These are phyloP conservation scores for Penicillium sp. DNA, from an alignment of 2,329 filamentous ascomycete genomes.

Conservation along the genomic window DNA sequence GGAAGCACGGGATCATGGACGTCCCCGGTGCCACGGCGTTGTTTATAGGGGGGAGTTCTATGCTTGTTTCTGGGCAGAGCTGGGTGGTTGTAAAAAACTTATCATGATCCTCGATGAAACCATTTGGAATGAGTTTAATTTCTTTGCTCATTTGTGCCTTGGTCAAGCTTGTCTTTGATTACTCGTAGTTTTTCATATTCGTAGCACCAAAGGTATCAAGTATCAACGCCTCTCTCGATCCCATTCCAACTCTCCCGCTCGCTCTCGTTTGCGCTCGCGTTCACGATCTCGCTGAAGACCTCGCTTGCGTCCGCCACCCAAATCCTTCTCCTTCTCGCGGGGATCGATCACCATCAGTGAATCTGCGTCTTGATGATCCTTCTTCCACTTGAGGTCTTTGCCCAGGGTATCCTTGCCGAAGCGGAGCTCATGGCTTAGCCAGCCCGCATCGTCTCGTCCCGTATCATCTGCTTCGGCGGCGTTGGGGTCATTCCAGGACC, in stretches of 20 bases:
- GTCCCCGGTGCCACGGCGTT: background rate
- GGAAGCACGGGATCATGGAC: background rate
- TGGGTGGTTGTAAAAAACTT: slow-evolving; percentile 1
- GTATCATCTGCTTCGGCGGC: background rate
- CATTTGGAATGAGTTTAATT: background rate
- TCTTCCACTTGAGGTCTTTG: slow-evolving; percentile 85
- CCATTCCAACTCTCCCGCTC: slow-evolving; percentile 38
- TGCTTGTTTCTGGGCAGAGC: background rate
- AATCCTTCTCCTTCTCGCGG: slow-evolving; percentile 71
- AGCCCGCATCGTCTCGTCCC: slow-evolving; percentile 56
- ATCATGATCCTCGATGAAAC: slow-evolving; percentile 3
- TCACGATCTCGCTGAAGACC: slow-evolving; percentile 46
- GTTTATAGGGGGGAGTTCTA: background rate
- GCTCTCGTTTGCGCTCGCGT: slow-evolving; percentile 37
- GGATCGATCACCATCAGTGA: slow-evolving; percentile 88
- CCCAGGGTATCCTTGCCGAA: slow-evolving; percentile 89
- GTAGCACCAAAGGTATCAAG: background rate
- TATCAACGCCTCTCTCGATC: slow-evolving; percentile 22
- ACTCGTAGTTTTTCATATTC: background rate
- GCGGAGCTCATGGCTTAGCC: slow-evolving; percentile 81
- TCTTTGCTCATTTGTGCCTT: background rate
- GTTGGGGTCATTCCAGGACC: slow-evolving; percentile 67
- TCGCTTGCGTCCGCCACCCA: slow-evolving; percentile 62
- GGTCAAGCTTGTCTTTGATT: background rate
- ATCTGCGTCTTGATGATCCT: slow-evolving; percentile 73